phyloP scores from a whole-genome alignment of 1,139 yeast genomes.

The Candida sp. region DNA sequence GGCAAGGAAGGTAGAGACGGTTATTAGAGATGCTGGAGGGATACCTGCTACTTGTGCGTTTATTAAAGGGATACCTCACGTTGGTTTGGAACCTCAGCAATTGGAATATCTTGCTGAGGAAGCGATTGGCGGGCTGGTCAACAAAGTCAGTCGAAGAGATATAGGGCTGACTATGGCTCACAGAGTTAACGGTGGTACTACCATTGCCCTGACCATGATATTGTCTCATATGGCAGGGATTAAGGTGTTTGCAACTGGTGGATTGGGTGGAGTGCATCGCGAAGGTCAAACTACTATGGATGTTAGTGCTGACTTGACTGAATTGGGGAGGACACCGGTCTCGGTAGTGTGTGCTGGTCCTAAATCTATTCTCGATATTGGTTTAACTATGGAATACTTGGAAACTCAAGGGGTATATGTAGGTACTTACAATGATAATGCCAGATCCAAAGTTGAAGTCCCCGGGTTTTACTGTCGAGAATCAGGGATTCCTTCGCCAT shows the following conservation, averaged over 20 bases:
- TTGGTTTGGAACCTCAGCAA: conserved; percentile 55
- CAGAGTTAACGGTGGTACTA: conserved; percentile 75
- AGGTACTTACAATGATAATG: conserved; percentile 43
- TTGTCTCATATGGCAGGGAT: conserved; percentile 74
- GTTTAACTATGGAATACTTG: conserved; percentile 76
- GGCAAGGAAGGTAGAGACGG: conserved; percentile 66
- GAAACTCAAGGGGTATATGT: conserved; percentile 84
- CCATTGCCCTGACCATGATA: conserved; percentile 89
- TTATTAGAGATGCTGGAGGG: conserved; percentile 61
- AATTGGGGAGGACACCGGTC: conserved; percentile 77
- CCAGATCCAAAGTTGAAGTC: conserved; percentile 30
- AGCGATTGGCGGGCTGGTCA: conserved; percentile 24
- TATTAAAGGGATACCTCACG: conserved; percentile 64
- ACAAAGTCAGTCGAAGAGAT: conserved; percentile 80
- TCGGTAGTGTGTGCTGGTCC: conserved; percentile 94
- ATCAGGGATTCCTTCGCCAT: conserved; percentile 73
- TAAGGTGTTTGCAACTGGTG: conserved; percentile 89
- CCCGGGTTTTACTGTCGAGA: conserved; percentile 85
- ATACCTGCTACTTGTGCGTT: conserved; percentile 88
- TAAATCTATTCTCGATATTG: conserved; percentile 78
- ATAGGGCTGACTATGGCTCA: conserved; percentile 70
- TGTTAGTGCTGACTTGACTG: conserved; percentile 84
- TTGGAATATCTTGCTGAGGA: conserved; percentile 48
- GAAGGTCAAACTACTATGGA: conserved; percentile 77
- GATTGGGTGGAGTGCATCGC: conserved; percentile 89